Percentiles rank a stretch among this genome's conserved stretches.
Conservation (phyloP, 176 grass and related monocot genomes). For the Musa troglodytarum region DNA sequence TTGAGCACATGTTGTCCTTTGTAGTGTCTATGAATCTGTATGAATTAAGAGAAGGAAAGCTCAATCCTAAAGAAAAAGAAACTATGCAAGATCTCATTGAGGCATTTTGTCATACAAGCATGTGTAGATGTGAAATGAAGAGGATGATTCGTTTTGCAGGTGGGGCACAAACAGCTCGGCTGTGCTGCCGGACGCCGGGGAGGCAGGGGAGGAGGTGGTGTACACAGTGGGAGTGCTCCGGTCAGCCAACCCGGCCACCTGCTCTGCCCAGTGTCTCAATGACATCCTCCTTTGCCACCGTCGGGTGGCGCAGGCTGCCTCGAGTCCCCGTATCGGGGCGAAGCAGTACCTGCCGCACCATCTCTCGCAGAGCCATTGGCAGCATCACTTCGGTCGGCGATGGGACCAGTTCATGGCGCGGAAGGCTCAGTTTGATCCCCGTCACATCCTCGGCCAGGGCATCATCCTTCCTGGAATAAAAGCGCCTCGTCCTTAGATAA, state of each 20-base stretch:
- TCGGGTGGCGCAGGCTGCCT: background rate
- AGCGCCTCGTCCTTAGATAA: background rate
- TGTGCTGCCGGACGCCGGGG: background rate
- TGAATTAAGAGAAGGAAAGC: too few relatives aligned
- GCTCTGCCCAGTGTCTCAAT: background rate
- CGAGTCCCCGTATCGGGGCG: background rate
- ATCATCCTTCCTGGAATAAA: background rate
- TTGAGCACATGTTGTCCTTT: too few relatives aligned
- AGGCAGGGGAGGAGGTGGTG: background rate
- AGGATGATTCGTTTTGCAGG: background rate
- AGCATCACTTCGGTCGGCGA: background rate
- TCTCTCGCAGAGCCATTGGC: background rate
- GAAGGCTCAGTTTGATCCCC: background rate
- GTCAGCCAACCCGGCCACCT: background rate
- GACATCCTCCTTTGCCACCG: background rate
- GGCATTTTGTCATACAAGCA: too few relatives aligned
- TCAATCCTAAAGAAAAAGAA: too few relatives aligned
- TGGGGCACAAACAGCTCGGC: background rate
- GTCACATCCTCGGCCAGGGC: background rate
- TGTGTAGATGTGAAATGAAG: too few relatives aligned
- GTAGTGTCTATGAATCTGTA: too few relatives aligned
- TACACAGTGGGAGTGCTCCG: background rate
- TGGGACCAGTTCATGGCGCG: background rate
- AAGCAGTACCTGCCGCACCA: slow-evolving; percentile 10
- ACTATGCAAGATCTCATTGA: too few relatives aligned